A percentile compares a stretch with the other conserved stretches of the same genome.
phyloP scores from a whole-genome alignment of 371 early-diverging fungal species.

The Parasitella parasitica region DNA sequence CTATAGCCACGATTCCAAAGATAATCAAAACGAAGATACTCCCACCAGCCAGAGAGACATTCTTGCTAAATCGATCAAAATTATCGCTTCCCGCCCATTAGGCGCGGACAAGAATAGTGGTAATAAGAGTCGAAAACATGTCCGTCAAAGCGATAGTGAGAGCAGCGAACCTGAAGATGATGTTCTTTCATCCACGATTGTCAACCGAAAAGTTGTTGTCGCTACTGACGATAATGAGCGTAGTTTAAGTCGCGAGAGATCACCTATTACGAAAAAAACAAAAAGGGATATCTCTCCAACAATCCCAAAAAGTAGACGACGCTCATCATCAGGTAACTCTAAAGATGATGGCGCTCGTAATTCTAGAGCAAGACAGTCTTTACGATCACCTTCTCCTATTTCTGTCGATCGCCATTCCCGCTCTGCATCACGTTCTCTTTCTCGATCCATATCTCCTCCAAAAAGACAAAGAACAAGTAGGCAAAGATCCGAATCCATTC shows the following conservation, averaged over 20 bases:
- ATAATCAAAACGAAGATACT: not conserved
- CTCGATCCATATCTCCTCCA: not conserved
- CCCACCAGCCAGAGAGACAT: not conserved
- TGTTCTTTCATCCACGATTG: not conserved
- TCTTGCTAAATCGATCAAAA: slow-evolving; percentile 3
- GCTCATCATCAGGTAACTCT: not conserved
- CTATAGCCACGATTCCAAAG: not conserved
- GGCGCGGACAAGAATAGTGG: not conserved
- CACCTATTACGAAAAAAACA: not conserved
- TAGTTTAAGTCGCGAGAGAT: not conserved
- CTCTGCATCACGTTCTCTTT: not conserved
- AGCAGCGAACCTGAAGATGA: not conserved
- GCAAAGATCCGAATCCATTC: not conserved
- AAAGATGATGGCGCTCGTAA: not conserved
- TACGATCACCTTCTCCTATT: not conserved
- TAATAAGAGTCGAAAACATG: not conserved
- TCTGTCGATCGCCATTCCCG: not conserved
- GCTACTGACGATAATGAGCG: not conserved
- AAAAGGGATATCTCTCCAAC: not conserved
- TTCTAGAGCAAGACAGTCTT: not conserved
- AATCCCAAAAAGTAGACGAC: not conserved
- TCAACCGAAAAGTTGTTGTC: not conserved
- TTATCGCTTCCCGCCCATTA: slow-evolving; percentile 1
- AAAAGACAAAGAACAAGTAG: not conserved
- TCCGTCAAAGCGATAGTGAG: not conserved